These are phyloP conservation scores for Xerocomus spinulosus DNA, from an alignment of 768 basidiomycete species.

Conservation along the genomic window DNA sequence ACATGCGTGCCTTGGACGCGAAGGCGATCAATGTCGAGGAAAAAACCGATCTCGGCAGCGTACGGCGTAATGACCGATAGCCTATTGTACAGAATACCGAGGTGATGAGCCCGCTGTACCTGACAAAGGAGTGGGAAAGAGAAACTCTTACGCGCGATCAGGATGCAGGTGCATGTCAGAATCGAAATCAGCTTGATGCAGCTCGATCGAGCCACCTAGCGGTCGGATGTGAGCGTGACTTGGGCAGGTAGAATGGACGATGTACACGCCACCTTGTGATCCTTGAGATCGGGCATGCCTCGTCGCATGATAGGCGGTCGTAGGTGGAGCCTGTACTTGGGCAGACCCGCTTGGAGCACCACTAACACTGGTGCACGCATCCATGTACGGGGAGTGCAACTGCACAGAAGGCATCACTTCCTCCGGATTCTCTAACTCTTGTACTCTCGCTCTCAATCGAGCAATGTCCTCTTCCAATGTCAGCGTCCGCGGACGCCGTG, in stretches of 20 bases:
- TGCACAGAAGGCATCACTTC: constrained; percentile 43
- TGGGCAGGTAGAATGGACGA: background rate
- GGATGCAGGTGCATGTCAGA: background rate
- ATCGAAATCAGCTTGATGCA: background rate
- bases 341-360: background rate
- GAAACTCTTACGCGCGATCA: constrained; percentile 10
- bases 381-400: constrained; percentile 47
- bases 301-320: background rate
- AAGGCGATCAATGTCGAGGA: constrained; percentile 52
- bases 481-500: constrained; percentile 55
- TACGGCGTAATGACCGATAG: constrained; percentile 47
- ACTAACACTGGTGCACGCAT: background rate
- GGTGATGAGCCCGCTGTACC: background rate
- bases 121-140: background rate
- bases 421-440: constrained; percentile 53
- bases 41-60: constrained; percentile 59
- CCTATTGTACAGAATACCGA: constrained; percentile 7
- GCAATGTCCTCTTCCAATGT: constrained; percentile 56
- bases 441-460: constrained; percentile 51
- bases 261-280: constrained; percentile 2
- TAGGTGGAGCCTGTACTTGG: background rate
- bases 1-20: constrained; percentile 38
- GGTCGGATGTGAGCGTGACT: background rate
- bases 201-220: background rate
- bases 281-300: background rate